These are phyloP conservation scores for Boeremia exigua DNA, from an alignment of 2,329 filamentous ascomycete genomes.

Conservation along the genomic window DNA sequence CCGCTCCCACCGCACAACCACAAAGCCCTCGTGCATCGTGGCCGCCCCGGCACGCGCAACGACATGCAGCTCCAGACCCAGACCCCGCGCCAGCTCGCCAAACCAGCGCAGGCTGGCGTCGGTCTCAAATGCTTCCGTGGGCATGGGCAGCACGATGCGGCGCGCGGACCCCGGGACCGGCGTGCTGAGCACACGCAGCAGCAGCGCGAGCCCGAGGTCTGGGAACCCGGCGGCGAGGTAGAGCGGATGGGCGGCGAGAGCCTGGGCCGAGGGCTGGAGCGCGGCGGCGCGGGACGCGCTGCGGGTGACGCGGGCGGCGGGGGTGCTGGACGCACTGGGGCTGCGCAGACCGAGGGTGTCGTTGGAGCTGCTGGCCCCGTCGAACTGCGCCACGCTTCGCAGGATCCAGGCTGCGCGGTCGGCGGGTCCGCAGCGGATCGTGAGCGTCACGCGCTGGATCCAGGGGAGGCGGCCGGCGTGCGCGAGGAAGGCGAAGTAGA, in stretches of 20 bases:
- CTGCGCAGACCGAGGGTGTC: too few relatives aligned
- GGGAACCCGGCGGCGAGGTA: not conserved
- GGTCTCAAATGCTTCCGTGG: not conserved
- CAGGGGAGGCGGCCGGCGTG: not conserved
- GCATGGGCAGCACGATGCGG: not conserved
- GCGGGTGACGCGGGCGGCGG: not conserved
- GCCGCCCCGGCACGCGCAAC: not conserved
- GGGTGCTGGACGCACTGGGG: not conserved
- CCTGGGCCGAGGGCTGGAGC: not conserved
- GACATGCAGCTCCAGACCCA: not conserved
- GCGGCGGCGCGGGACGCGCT: not conserved
- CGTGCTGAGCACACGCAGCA: conserved; percentile 6
- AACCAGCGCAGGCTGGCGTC: not conserved
- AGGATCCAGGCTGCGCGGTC: not conserved
- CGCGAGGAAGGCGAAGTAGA: not conserved
- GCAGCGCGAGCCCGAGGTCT: not conserved
- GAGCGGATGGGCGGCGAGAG: not conserved
- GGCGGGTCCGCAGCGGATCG: not conserved
- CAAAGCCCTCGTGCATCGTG: not conserved
- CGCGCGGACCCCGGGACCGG: not conserved
- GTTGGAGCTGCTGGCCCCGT: too few relatives aligned
- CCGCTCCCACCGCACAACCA: not conserved
- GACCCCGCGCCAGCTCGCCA: not conserved
- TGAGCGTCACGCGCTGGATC: not conserved
- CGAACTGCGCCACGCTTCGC: not conserved